These are phyloP conservation scores for Xerocomellus intermedius DNA, from an alignment of 768 basidiomycete species.

Conservation along the genomic window DNA sequence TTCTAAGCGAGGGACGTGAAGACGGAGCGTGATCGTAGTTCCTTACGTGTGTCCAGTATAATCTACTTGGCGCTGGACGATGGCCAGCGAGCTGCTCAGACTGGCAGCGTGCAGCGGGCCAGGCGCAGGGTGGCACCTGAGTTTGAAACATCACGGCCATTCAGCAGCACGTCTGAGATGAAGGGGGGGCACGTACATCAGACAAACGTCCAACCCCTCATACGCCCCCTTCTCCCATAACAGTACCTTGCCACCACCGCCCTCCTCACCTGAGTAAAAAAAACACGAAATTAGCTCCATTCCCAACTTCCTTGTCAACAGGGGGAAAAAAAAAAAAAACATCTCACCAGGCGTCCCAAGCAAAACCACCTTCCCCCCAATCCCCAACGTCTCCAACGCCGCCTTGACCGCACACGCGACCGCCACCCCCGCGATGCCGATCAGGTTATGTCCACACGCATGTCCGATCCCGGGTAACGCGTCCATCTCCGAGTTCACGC, in stretches of 20 bases:
- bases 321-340: too few relatives aligned
- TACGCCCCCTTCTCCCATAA: constrained; percentile 72
- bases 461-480: constrained; percentile 60
- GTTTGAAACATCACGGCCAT: not conserved
- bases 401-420: constrained; percentile 65
- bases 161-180: not conserved
- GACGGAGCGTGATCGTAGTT: not conserved
- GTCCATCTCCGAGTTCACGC: constrained; percentile 81
- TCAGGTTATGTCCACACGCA: constrained; percentile 81
- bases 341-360: constrained; percentile 80
- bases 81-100: constrained; percentile 61
- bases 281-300: too few relatives aligned
- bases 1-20: not conserved
- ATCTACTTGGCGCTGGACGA: constrained; percentile 57
- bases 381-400: constrained; percentile 57
- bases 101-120: constrained; percentile 66
- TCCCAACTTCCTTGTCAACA: too few relatives aligned
- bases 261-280: constrained; percentile 41
- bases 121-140: constrained; percentile 78
- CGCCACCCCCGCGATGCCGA: constrained; percentile 71
- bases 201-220: constrained; percentile 68
- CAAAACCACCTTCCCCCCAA: constrained; percentile 64
- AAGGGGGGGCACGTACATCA: constrained; percentile 50
- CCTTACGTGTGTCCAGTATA: constrained; percentile 72
- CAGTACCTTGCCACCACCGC: constrained; percentile 67